Percentiles rank a stretch among this genome's conserved stretches.
Conservation (phyloP, 176 grass and related monocot species). For the Bromus sterilis region DNA sequence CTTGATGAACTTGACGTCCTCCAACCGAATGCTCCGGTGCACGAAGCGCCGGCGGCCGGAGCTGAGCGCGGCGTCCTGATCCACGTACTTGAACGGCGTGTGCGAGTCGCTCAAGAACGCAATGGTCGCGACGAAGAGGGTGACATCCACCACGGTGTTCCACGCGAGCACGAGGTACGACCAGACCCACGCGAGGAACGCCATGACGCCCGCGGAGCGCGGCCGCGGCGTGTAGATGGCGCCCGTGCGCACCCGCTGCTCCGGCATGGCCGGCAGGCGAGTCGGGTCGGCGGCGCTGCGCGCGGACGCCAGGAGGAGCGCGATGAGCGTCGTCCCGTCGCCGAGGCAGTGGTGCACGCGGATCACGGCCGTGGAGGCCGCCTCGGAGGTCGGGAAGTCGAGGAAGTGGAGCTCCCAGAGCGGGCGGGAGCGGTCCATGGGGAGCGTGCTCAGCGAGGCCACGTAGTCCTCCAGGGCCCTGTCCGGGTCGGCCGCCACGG, state of each 20-base stretch:
- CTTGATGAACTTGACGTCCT: conserved; percentile 48
- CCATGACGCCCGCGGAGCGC: background rate
- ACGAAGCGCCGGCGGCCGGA: background rate
- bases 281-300: conserved; percentile 36
- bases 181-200: background rate
- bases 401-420: conserved; percentile 66
- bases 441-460: conserved; percentile 19
- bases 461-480: conserved; percentile 35
- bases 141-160: background rate
- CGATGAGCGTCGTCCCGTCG: conserved; percentile 45
- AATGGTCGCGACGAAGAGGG: background rate
- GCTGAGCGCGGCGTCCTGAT: background rate
- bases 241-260: too few relatives aligned
- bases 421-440: conserved; percentile 29
- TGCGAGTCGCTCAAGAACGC: background rate
- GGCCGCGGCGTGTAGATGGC: background rate
- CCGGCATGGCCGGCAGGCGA: background rate
- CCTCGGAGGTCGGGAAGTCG: conserved; percentile 52
- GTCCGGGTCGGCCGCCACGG: background rate
- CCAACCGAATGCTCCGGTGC: background rate
- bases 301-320: conserved; percentile 45
- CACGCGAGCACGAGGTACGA: background rate
- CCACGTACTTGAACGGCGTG: background rate
- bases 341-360: conserved; percentile 55
- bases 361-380: background rate